Evolutionary conservation across 108 stramenopile species (phyloP).

Genomic region (Craspedostauros australis): DNA sequence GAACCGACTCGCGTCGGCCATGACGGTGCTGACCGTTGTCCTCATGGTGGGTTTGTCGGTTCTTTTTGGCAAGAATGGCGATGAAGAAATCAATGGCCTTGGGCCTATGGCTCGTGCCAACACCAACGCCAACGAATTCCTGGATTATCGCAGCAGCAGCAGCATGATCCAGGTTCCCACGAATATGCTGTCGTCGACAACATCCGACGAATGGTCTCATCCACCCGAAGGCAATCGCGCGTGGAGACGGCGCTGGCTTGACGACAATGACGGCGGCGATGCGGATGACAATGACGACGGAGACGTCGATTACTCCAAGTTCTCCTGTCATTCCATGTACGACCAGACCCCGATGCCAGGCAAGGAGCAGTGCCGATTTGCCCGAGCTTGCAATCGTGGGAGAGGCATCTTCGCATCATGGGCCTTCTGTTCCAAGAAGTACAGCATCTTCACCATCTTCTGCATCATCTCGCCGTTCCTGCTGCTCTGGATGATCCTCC

Average conservation of each 20-base stretch:
- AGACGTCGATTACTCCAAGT: slow-evolving; percentile 20
- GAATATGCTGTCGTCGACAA: slow-evolving; percentile 8
- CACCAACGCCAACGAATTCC: not conserved
- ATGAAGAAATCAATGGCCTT: not conserved
- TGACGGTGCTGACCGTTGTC: slow-evolving; percentile 14
- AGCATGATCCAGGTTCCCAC: not conserved
- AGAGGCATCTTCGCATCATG: slow-evolving; percentile 57
- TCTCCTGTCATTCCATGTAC: slow-evolving; percentile 41
- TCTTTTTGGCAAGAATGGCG: slow-evolving; percentile 11
- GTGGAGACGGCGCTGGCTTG: not conserved
- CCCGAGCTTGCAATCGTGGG: slow-evolving; percentile 61
- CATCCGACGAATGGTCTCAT: slow-evolving; percentile 7
- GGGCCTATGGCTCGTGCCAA: not conserved
- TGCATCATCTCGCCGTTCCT: slow-evolving; percentile 49
- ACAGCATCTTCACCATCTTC: slow-evolving; percentile 31
- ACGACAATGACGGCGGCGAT: slow-evolving; percentile 5
- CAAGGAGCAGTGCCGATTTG: slow-evolving; percentile 61
- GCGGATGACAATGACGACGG: slow-evolving; percentile 2
- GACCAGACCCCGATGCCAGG: slow-evolving; percentile 24
- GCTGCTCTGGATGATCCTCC: slow-evolving; percentile 57
- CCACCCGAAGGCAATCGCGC: too few species aligned
- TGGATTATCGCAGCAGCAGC: not conserved
- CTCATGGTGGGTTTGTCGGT: slow-evolving; percentile 16
- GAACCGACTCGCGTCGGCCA: slow-evolving; percentile 17
- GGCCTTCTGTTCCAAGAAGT: slow-evolving; percentile 50